These are phyloP conservation scores for Dactylorhiza incarnata DNA, from an alignment of 106 monocot genomes.

Conservation along the genomic window DNA sequence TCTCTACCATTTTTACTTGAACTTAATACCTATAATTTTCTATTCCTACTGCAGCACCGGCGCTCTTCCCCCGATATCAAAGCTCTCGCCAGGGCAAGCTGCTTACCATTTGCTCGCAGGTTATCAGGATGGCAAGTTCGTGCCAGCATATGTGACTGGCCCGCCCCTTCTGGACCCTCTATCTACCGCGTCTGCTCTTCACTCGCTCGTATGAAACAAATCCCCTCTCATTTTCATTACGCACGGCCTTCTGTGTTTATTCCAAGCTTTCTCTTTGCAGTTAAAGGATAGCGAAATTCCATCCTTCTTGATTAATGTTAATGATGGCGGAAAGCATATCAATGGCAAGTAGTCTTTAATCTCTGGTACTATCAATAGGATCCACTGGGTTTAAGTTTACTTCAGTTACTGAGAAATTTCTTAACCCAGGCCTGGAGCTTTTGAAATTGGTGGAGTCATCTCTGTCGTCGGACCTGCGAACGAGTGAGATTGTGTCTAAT, in stretches of 20 bases:
- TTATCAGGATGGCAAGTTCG: conserved; percentile 83
- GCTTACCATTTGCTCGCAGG: conserved; percentile 94
- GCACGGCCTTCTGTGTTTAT: background rate
- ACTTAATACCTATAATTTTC: background rate
- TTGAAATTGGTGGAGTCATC: conserved; percentile 28
- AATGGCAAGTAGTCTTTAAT: conserved; percentile 28
- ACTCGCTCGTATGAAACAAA: conserved; percentile 25
- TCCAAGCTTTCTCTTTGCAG: conserved; percentile 27
- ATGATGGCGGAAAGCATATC: conserved; percentile 45
- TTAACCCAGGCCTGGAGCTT: conserved; percentile 44
- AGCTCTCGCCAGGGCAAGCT: conserved; percentile 77
- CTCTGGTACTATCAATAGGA: background rate
- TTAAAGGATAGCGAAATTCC: conserved; percentile 52
- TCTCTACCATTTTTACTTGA: background rate
- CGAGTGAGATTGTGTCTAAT: conserved; percentile 14
- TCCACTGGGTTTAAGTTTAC: background rate
- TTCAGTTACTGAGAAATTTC: background rate
- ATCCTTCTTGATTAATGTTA: conserved; percentile 66
- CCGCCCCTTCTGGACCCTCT: conserved; percentile 58
- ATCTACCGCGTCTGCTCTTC: conserved; percentile 43
- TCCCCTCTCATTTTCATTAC: background rate
- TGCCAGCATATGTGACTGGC: conserved; percentile 47
- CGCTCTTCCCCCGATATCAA: conserved; percentile 53
- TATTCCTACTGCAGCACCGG: conserved; percentile 43
- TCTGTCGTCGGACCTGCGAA: conserved; percentile 26